These are phyloP conservation scores for Beta corolliflora DNA, from an alignment of 179 eudicot species.

Conservation along the genomic window DNA sequence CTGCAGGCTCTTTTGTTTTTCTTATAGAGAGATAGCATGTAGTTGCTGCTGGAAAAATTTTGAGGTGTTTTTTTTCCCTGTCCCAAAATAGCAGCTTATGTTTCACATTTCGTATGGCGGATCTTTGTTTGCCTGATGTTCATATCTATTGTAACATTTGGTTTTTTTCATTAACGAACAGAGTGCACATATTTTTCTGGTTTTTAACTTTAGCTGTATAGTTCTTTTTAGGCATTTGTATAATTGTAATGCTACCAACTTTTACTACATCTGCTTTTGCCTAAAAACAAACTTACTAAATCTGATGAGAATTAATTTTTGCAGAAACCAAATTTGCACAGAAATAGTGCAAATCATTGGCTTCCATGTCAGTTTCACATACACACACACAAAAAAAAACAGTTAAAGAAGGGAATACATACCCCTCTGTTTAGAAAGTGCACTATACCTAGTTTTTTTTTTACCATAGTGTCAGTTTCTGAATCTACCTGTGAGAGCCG, in stretches of 20 bases:
- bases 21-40: conserved; percentile 22
- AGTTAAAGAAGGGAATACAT: background rate
- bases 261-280: too few species aligned
- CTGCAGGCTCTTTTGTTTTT: conserved; percentile 23
- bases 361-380: background rate
- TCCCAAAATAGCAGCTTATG: conserved; percentile 25
- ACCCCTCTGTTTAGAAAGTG: too few species aligned
- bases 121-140: conserved; percentile 20
- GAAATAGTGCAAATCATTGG: background rate
- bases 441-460: too few species aligned
- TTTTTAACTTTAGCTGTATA: background rate
- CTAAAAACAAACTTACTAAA: background rate
- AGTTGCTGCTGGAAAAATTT: conserved; percentile 37
- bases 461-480: too few species aligned
- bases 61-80: conserved; percentile 12
- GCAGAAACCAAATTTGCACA: background rate
- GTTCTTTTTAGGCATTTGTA: background rate
- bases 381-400: background rate
- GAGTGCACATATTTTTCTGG: background rate
- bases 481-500: too few species aligned
- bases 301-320: background rate
- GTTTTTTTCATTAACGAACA: background rate
- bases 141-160: conserved; percentile 10
- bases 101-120: conserved; percentile 7
- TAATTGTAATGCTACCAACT: background rate